Evolutionary conservation across 768 basidiomycete genomes (phyloP).

Genomic region (Mycena rebaudengoi): DNA sequence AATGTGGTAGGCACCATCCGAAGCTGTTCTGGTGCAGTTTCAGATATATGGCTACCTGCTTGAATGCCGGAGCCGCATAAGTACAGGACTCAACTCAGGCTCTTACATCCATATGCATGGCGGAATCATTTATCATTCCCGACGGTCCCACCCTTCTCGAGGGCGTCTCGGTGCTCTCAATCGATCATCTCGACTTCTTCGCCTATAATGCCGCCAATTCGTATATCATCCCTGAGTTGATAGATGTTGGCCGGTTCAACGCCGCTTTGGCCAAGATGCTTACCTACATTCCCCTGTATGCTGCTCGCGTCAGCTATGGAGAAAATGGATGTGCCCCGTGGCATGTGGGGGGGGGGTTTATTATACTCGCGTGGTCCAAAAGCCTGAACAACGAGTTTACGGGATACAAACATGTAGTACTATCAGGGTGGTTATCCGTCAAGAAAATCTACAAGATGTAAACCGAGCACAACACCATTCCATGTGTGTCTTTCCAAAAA

Average conservation of each 20-base stretch:
- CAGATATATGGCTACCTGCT: slow-evolving; percentile 1
- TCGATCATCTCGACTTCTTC: slow-evolving; percentile 10
- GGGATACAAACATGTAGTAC: no score
- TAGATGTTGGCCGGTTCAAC: slow-evolving; percentile 2
- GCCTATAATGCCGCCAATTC: slow-evolving; percentile 16
- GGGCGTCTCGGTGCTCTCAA: slow-evolving; percentile 3
- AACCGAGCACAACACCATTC: no score
- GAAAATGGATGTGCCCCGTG: slow-evolving; percentile 3
- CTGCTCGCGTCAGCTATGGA: slow-evolving; percentile 4
- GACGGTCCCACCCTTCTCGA: slow-evolving; percentile 15
- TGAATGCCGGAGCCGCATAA: neutral
- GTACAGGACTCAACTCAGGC: neutral
- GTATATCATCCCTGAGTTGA: slow-evolving; percentile 11
- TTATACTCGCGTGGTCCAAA: no score
- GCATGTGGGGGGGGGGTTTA: no score
- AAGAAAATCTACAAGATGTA: no score
- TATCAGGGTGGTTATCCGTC: no score
- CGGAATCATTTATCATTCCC: neutral
- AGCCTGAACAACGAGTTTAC: no score
- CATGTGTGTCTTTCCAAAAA: neutral
- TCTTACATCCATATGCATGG: neutral
- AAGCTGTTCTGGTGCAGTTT: no score
- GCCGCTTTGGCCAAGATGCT: slow-evolving; percentile 2
- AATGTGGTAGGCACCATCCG: no score
- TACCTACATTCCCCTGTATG: slow-evolving; percentile 8